These are phyloP conservation scores for Globisporangium orthogonon DNA, from an alignment of 352 stramenopile genomes.

Conservation along the genomic window DNA sequence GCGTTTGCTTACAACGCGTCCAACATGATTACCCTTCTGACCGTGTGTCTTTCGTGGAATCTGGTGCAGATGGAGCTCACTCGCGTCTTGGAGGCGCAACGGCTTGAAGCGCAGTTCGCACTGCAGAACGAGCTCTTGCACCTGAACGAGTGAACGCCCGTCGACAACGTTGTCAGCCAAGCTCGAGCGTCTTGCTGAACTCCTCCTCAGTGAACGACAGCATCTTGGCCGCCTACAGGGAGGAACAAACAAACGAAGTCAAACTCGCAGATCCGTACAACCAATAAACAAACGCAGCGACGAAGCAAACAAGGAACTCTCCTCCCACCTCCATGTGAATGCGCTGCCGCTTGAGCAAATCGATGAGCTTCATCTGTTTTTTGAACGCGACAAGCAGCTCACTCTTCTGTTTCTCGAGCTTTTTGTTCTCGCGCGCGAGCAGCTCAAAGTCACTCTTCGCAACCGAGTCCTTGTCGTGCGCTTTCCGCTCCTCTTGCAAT, in stretches of 20 bases:
- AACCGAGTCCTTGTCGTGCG: constrained; percentile 38
- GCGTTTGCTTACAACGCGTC: not conserved
- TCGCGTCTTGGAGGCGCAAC: constrained; percentile 67
- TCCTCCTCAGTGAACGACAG: constrained; percentile 82
- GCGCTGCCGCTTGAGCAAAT: constrained; percentile 78
- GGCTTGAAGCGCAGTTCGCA: constrained; percentile 56
- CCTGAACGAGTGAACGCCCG: constrained; percentile 18
- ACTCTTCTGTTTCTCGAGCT: constrained; percentile 79
- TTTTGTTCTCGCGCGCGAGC: constrained; percentile 61
- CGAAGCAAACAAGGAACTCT: not conserved
- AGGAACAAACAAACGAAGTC: not conserved
- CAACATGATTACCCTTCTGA: too few relatives aligned
- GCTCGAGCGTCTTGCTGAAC: constrained; percentile 72
- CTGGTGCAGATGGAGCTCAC: constrained; percentile 55
- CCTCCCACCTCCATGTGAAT: constrained; percentile 75
- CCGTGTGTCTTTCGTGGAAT: too few relatives aligned
- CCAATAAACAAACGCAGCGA: not conserved
- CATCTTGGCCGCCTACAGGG: constrained; percentile 69
- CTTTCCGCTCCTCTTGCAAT: constrained; percentile 48
- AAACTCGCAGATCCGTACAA: not conserved
- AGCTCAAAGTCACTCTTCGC: constrained; percentile 51
- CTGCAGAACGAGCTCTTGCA: constrained; percentile 63
- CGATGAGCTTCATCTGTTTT: constrained; percentile 85
- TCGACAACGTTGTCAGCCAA: constrained; percentile 27
- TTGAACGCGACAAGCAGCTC: constrained; percentile 75